phyloP scores from a whole-genome alignment of 805 yeast species.

The Pichia nanzhaoensis region DNA sequence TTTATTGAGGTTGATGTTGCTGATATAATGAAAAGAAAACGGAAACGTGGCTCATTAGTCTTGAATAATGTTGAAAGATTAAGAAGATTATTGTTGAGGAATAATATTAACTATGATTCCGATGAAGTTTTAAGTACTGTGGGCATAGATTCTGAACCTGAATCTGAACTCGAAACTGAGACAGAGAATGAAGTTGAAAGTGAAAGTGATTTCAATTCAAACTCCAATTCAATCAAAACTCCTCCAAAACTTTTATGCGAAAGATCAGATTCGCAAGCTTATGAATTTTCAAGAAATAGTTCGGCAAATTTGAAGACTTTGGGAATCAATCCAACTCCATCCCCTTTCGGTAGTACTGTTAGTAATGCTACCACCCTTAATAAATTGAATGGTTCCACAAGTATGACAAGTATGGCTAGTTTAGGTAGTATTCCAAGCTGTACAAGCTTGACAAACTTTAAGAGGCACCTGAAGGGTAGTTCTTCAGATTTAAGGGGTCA shows the following conservation, averaged over 20 bases:
- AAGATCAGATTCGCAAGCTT: constrained; percentile 29
- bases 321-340: neutral
- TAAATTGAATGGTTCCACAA: constrained; percentile 4
- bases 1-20: constrained; percentile 34
- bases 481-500: constrained; percentile 12
- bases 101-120: constrained; percentile 11
- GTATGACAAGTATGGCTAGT: constrained; percentile 9
- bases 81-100: constrained; percentile 11
- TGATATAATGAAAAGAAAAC: constrained; percentile 29
- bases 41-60: constrained; percentile 25
- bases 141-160: constrained; percentile 10
- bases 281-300: constrained; percentile 21
- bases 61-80: constrained; percentile 15
- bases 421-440: constrained; percentile 5
- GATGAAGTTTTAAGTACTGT: constrained; percentile 17
- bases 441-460: constrained; percentile 5
- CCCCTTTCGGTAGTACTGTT: neutral
- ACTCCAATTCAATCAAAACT: neutral
- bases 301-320: constrained; percentile 5
- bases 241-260: constrained; percentile 16
- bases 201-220: constrained; percentile 5
- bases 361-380: neutral
- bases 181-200: constrained; percentile 8
- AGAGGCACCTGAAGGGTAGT: constrained; percentile 10
- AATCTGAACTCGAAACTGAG: constrained; percentile 6